A percentile compares a stretch with the other conserved stretches of the same genome.
These are phyloP conservation scores for Elongisporangium anandrum DNA, from an alignment of 352 stramenopile genomes.

Conservation along the genomic window DNA sequence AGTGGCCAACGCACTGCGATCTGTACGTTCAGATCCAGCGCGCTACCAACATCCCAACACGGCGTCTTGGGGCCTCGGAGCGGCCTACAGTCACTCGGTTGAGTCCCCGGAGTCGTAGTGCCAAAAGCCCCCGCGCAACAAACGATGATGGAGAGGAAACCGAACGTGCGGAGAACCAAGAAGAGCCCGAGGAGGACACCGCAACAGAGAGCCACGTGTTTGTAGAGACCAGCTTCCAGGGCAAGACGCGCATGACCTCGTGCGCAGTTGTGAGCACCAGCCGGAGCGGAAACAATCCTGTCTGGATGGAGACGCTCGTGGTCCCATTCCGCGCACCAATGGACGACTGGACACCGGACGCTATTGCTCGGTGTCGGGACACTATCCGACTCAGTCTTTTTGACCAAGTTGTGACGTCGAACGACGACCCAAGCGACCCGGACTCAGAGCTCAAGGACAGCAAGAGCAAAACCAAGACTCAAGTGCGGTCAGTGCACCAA, in stretches of 20 bases:
- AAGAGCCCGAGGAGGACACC: neutral
- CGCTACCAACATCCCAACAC: slow-evolving; percentile 67
- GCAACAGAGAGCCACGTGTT: slow-evolving; percentile 49
- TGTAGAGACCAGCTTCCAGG: slow-evolving; percentile 84
- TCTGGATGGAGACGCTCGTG: slow-evolving; percentile 92
- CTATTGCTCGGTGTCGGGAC: slow-evolving; percentile 68
- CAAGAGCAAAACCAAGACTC: slow-evolving; percentile 21
- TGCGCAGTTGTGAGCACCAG: slow-evolving; percentile 28
- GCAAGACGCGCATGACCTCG: slow-evolving; percentile 62
- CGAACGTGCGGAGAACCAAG: neutral
- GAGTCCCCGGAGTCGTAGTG: neutral
- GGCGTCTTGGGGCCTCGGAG: slow-evolving; percentile 4
- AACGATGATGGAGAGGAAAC: slow-evolving; percentile 2
- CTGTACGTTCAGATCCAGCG: slow-evolving; percentile 85
- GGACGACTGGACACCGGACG: slow-evolving; percentile 76
- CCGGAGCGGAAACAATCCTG: slow-evolving; percentile 32
- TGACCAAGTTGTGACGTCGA: slow-evolving; percentile 66
- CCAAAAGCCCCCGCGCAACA: neutral
- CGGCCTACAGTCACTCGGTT: neutral
- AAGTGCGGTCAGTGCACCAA: slow-evolving; percentile 42
- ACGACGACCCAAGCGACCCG: neutral
- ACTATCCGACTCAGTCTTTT: slow-evolving; percentile 85
- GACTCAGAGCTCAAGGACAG: slow-evolving; percentile 5
- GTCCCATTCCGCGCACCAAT: slow-evolving; percentile 83
- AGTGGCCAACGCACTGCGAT: slow-evolving; percentile 61